Conservation (phyloP, 2,329 filamentous ascomycete species). For the Fusarium citri region DNA sequence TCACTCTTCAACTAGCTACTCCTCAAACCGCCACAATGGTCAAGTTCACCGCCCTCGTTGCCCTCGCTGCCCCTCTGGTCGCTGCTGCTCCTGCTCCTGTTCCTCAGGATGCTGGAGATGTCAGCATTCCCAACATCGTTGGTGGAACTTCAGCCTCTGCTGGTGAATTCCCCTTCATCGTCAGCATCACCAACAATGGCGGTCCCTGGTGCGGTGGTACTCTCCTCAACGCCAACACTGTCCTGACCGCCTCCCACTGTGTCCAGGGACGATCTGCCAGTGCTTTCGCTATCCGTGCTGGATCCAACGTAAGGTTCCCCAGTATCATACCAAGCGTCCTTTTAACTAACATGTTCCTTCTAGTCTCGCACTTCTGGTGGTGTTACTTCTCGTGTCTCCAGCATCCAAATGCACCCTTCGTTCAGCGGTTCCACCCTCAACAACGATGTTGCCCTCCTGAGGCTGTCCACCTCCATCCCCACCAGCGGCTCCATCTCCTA, state of each 20-base stretch:
- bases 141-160: slow-evolving; percentile 40
- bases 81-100: slow-evolving; percentile 14
- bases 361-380: slow-evolving; percentile 46
- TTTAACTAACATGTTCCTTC: neutral
- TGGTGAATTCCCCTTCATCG: slow-evolving; percentile 51
- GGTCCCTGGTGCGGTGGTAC: slow-evolving; percentile 47
- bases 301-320: slow-evolving; percentile 36
- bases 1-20: slow-evolving; percentile 26
- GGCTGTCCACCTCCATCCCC: slow-evolving; percentile 42
- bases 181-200: slow-evolving; percentile 35
- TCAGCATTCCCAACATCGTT: slow-evolving; percentile 35
- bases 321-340: accelerated
- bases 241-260: slow-evolving; percentile 50
- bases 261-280: slow-evolving; percentile 19
- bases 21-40: slow-evolving; percentile 16
- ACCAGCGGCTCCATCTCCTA: slow-evolving; percentile 38
- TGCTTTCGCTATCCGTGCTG: slow-evolving; percentile 45
- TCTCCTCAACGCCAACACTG: slow-evolving; percentile 48
- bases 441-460: slow-evolving; percentile 49
- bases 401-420: slow-evolving; percentile 41
- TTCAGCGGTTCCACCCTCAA: slow-evolving; percentile 32
- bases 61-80: slow-evolving; percentile 27
- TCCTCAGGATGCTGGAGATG: slow-evolving; percentile 5
- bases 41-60: slow-evolving; percentile 25
- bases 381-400: slow-evolving; percentile 40